Percentiles rank a stretch among this genome's conserved stretches.
These are phyloP conservation scores for Hypericum perforatum DNA, from an alignment of 345 rosid species.

Conservation along the genomic window DNA sequence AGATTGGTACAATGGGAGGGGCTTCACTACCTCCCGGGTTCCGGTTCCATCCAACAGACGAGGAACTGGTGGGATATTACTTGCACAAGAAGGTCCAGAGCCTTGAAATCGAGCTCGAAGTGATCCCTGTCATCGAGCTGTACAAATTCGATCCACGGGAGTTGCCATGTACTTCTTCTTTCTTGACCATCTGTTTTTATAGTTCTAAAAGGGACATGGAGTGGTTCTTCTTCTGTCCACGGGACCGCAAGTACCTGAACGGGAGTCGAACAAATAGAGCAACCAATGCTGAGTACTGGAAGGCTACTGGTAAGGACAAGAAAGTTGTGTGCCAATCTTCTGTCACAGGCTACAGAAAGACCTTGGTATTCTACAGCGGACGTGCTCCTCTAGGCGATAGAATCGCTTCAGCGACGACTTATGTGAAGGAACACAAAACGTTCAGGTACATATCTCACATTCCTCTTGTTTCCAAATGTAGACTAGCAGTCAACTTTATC, in stretches of 20 bases:
- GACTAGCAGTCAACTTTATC: too few relatives aligned
- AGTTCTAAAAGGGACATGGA: slow-evolving; percentile 47
- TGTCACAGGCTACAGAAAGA: slow-evolving; percentile 51
- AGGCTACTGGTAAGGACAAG: slow-evolving; percentile 86
- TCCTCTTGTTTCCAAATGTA: too few relatives aligned
- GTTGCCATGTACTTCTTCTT: slow-evolving; percentile 58
- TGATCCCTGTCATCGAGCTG: slow-evolving; percentile 67
- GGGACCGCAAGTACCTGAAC: slow-evolving; percentile 78
- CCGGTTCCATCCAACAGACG: slow-evolving; percentile 86
- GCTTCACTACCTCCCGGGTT: slow-evolving; percentile 82
- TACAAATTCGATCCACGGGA: slow-evolving; percentile 97
- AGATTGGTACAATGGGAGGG: slow-evolving; percentile 35
- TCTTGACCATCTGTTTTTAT: background rate
- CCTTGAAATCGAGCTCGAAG: slow-evolving; percentile 70
- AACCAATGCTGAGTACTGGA: slow-evolving; percentile 87
- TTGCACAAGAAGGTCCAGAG: slow-evolving; percentile 55
- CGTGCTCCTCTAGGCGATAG: slow-evolving; percentile 76
- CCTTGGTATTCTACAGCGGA: slow-evolving; percentile 70
- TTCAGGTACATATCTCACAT: slow-evolving; percentile 30
- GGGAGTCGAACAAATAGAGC: slow-evolving; percentile 79
- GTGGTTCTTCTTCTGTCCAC: slow-evolving; percentile 88
- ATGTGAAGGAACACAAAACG: slow-evolving; percentile 38
- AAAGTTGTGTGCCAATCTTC: slow-evolving; percentile 49
- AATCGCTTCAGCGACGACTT: slow-evolving; percentile 52
- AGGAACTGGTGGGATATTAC: slow-evolving; percentile 80